Conservation (phyloP, 2,329 filamentous ascomycete genomes). For the Chaetomium globosum region DNA sequence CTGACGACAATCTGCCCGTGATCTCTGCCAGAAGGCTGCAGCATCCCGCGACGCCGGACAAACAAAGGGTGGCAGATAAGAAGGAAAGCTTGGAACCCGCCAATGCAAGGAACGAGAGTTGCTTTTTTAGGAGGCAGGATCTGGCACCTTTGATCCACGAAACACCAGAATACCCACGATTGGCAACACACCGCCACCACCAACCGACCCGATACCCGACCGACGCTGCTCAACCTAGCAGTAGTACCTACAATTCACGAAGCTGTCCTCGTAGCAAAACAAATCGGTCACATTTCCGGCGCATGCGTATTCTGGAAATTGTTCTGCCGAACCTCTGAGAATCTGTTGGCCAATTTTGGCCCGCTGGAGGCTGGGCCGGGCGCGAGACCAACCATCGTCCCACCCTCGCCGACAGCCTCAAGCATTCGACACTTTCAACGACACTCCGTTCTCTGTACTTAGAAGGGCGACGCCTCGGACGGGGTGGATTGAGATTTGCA, state of each 20-base stretch:
- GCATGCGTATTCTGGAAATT: conserved; percentile 14
- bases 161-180: background rate
- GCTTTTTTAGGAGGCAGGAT: background rate
- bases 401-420: conserved; percentile 25
- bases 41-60: conserved; percentile 5
- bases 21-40: background rate
- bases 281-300: background rate
- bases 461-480: background rate
- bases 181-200: conserved; percentile 15
- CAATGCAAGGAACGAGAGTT: background rate
- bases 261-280: background rate
- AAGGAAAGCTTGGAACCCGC: background rate
- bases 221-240: background rate
- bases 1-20: background rate
- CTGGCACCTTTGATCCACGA: conserved; percentile 9
- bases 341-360: conserved; percentile 28
- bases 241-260: background rate
- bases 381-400: conserved; percentile 15
- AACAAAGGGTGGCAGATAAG: background rate
- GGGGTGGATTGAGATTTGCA: background rate
- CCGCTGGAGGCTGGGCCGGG: conserved; percentile 29
- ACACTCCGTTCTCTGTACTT: background rate
- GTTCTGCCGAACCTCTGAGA: conserved; percentile 21
- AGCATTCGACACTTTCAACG: background rate
- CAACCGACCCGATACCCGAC: conserved; percentile 8